phyloP scores from a whole-genome alignment of 192 early-diverging fungal species.

The Rhizoclosmatium sp. region DNA sequence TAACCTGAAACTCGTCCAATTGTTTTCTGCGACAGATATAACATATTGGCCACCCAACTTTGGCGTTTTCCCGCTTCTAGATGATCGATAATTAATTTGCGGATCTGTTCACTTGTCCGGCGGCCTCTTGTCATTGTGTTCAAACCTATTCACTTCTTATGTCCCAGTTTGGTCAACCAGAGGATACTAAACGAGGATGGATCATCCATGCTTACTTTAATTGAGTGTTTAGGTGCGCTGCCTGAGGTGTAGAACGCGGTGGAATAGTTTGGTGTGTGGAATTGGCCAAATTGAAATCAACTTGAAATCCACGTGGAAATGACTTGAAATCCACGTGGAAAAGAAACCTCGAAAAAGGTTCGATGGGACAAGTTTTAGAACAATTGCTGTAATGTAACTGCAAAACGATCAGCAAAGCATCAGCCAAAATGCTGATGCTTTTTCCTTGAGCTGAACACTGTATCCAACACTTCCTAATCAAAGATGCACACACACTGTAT shows the following conservation, averaged over 20 bases:
- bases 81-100: background rate
- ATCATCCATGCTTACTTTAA: background rate
- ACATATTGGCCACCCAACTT: background rate
- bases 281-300: background rate
- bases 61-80: background rate
- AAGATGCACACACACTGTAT: no score
- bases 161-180: background rate
- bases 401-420: no score
- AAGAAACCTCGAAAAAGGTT: background rate
- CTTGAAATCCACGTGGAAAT: background rate
- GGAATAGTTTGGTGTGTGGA: background rate
- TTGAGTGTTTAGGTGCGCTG: background rate
- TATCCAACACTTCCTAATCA: no score
- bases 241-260: background rate
- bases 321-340: no score
- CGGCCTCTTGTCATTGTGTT: background rate
- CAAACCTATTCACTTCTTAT: background rate
- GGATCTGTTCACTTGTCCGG: background rate
- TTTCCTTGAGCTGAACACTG: no score
- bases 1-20: background rate
- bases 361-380: background rate
- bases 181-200: background rate
- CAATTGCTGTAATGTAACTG: background rate
- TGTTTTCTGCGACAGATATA: background rate
- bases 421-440: no score